Conservation (phyloP, 2,329 filamentous ascomycete genomes). For the Colletotrichum lentis region DNA sequence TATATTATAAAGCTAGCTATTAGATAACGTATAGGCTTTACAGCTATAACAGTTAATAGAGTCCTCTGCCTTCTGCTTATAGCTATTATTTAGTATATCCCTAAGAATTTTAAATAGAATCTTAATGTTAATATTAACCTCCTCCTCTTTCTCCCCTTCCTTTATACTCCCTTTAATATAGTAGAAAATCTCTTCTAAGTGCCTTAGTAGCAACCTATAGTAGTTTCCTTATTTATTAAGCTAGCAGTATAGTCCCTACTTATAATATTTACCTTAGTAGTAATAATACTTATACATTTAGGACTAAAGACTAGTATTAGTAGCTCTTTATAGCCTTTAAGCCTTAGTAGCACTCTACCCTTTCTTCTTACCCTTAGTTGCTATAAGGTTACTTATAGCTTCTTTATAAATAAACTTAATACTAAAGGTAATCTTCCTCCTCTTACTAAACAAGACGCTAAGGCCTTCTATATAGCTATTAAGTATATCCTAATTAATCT, state of each 20-base stretch:
- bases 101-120: constrained; percentile 39
- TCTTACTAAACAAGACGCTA: neutral
- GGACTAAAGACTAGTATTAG: neutral
- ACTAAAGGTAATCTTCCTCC: neutral
- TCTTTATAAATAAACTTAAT: neutral
- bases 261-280: neutral
- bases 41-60: neutral
- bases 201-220: constrained; percentile 35
- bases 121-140: constrained; percentile 38
- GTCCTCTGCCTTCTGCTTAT: constrained; percentile 39
- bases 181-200: constrained; percentile 33
- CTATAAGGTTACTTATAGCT: neutral
- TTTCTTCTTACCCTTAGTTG: constrained; percentile 1
- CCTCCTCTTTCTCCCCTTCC: constrained; percentile 40
- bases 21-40: neutral
- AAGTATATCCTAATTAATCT: constrained; percentile 39
- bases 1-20: neutral
- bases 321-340: constrained; percentile 1
- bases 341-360: neutral
- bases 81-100: constrained; percentile 40
- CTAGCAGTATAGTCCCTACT: constrained; percentile 32
- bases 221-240: constrained; percentile 38
- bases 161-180: constrained; percentile 42
- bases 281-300: constrained; percentile 4
- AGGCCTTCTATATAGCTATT: constrained; percentile 23